Evolutionary conservation across 2,329 filamentous ascomycete genomes (phyloP), one percentile per base, ranked within the genome.

Genomic region (Microcyclospora tardicrescens): DNA sequence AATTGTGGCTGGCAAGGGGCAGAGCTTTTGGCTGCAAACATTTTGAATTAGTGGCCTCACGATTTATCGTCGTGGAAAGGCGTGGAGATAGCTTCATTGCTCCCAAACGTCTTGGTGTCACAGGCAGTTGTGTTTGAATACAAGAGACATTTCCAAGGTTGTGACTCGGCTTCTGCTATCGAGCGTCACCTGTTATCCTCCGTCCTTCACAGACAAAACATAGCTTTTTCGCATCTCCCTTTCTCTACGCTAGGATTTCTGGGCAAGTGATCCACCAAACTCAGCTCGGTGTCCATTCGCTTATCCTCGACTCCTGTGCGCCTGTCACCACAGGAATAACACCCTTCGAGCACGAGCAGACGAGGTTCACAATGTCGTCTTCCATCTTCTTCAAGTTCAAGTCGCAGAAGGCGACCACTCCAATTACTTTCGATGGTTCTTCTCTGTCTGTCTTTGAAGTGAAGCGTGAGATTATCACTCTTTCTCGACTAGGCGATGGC

Each of bases 311-410:
- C 12, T 32, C 5, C 10, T n/a, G 12, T 6, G 30, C 12, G 6
- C 10, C 12, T 10, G 12, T 10, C 6, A 15, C 30, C 32, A 28
- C 24, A 31, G 15, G 38, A 39, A 36, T 19, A 8, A 6, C 28
- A 34, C 27, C 38, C 27, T 38, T 37, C 46, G 38, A 60, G 67
- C 77, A 57, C 57, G 19, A 24, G 19, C 19, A 24, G 19, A 24
- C 4, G 19, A 24, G 19, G 8, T 24, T 24, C 19, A 24, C 19
- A 24, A 95, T 95, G 87, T 77, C 85, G 60, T 94, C 91, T 41
- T 96, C 87, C 50, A 91, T 98, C 59, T 96, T 95, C 67, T 98
- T 95, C 83, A 94, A 94, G 68, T 98, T 98, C 79, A 96, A 95
- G 68, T 96, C 89, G 53, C 86, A 93, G 61, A 95, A 86, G 68